A percentile compares a stretch with the other conserved stretches of the same genome.
Conservation (phyloP, 768 basidiomycete genomes). For the Nidularia pulvinata region DNA sequence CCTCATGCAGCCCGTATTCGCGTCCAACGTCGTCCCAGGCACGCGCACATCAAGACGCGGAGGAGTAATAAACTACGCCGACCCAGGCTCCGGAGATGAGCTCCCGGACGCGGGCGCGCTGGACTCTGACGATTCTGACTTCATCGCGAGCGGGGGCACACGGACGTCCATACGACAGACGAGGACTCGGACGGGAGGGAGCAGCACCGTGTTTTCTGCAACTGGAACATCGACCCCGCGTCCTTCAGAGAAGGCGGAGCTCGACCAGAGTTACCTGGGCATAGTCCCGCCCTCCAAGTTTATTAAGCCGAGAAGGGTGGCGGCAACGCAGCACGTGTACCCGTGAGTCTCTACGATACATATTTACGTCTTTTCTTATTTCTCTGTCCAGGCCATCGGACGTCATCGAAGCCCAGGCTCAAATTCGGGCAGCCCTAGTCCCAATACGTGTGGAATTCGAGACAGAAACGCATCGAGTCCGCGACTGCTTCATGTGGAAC, state of each 20-base stretch:
- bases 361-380: slow-evolving; percentile 1
- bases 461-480: slow-evolving; percentile 86
- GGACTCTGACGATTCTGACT: slow-evolving; percentile 86
- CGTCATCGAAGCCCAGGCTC: slow-evolving; percentile 61
- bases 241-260: slow-evolving; percentile 53
- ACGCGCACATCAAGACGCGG: slow-evolving; percentile 56
- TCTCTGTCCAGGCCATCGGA: slow-evolving; percentile 58
- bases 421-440: slow-evolving; percentile 55
- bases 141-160: slow-evolving; percentile 56
- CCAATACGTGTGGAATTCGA: slow-evolving; percentile 97
- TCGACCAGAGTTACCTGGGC: slow-evolving; percentile 91
- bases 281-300: slow-evolving; percentile 80
- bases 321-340: slow-evolving; percentile 68
- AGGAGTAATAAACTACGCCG: slow-evolving; percentile 83
- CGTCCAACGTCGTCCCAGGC: slow-evolving; percentile 33
- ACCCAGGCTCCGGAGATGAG: slow-evolving; percentile 83
- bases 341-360: slow-evolving; percentile 51
- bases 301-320: slow-evolving; percentile 59
- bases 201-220: slow-evolving; percentile 57
- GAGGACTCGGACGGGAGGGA: slow-evolving; percentile 36
- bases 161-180: slow-evolving; percentile 54
- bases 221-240: slow-evolving; percentile 41
- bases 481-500: slow-evolving; percentile 98
- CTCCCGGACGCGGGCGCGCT: slow-evolving; percentile 79
- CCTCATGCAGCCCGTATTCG: slow-evolving; percentile 83